These are phyloP conservation scores for Apiotrichum sp. DNA, from an alignment of 1,284 basidiomycete genomes.

Conservation along the genomic window DNA sequence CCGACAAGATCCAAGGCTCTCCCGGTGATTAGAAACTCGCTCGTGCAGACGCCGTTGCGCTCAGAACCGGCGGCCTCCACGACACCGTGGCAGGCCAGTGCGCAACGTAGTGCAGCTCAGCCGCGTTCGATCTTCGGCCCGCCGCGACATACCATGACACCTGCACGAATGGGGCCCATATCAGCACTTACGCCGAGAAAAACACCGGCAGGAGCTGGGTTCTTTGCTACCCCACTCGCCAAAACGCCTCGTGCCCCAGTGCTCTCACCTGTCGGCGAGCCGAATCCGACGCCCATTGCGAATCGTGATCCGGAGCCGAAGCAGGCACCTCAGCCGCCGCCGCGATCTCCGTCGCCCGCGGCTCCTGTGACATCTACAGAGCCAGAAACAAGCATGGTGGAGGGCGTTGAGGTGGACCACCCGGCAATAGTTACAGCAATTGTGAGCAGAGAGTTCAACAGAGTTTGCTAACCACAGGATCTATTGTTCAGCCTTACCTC, in stretches of 20 bases:
- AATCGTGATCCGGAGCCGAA: neutral
- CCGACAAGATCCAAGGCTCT: constrained; percentile 5
- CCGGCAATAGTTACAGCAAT: constrained; percentile 22
- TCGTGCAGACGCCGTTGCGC: constrained; percentile 20
- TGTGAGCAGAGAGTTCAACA: constrained; percentile 23
- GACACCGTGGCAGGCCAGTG: constrained; percentile 12
- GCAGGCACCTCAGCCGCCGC: neutral
- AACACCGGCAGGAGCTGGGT: too few species aligned
- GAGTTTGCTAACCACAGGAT: constrained; percentile 16
- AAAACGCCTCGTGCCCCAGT: too few species aligned
- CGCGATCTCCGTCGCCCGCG: neutral
- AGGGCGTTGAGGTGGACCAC: constrained; percentile 21
- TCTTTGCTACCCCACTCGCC: too few species aligned
- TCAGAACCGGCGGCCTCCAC: constrained; percentile 14
- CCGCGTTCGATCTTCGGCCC: neutral
- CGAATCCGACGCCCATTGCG: too few species aligned
- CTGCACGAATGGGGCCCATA: constrained; percentile 18
- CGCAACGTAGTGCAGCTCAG: neutral
- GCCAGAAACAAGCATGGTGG: neutral
- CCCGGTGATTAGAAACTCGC: constrained; percentile 30
- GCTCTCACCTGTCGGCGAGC: too few species aligned
- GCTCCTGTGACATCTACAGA: neutral
- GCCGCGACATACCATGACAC: constrained; percentile 8
- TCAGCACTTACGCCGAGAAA: neutral
- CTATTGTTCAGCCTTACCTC: constrained; percentile 29